A percentile compares a stretch with the other conserved stretches of the same genome.
phyloP scores from a whole-genome alignment of 345 rosid species.

The Microcos paniculata region DNA sequence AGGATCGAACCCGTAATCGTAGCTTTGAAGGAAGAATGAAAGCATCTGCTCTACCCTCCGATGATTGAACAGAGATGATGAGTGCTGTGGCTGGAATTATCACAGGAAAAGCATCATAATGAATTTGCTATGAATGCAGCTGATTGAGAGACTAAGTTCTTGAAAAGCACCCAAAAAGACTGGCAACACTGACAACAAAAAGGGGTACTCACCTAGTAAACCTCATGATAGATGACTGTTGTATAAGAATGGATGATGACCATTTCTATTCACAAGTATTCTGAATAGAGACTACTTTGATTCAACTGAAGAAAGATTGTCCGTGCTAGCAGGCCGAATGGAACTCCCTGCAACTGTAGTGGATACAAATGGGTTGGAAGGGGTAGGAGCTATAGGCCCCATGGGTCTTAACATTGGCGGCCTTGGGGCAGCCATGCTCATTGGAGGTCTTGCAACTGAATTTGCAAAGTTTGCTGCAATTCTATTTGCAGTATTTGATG shows the following conservation, averaged over 20 bases:
- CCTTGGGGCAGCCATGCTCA: slow-evolving; percentile 56
- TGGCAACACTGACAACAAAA: not conserved
- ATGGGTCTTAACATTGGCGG: slow-evolving; percentile 69
- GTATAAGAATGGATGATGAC: slow-evolving; percentile 8
- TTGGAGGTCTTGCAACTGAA: slow-evolving; percentile 63
- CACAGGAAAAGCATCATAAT: not conserved
- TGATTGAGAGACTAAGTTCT: not conserved
- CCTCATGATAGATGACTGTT: not conserved
- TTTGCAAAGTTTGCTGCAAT: slow-evolving; percentile 59
- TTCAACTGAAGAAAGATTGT: slow-evolving; percentile 31
- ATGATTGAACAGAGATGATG: not conserved
- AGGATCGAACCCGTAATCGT: not conserved
- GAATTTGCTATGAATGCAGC: not conserved
- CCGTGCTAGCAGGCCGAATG: slow-evolving; percentile 46
- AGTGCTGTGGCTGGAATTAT: not conserved
- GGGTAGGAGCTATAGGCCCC: slow-evolving; percentile 43
- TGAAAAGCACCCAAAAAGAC: not conserved
- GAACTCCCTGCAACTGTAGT: slow-evolving; percentile 52
- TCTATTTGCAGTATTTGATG: slow-evolving; percentile 65
- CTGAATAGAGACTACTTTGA: slow-evolving; percentile 21
- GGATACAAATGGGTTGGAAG: slow-evolving; percentile 44
- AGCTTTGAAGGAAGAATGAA: not conserved
- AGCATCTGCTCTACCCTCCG: slow-evolving; percentile 9
- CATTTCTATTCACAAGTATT: slow-evolving; percentile 12
- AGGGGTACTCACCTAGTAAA: not conserved